phyloP scores from a whole-genome alignment of 768 basidiomycete species.

The Tylopilus felleus region DNA sequence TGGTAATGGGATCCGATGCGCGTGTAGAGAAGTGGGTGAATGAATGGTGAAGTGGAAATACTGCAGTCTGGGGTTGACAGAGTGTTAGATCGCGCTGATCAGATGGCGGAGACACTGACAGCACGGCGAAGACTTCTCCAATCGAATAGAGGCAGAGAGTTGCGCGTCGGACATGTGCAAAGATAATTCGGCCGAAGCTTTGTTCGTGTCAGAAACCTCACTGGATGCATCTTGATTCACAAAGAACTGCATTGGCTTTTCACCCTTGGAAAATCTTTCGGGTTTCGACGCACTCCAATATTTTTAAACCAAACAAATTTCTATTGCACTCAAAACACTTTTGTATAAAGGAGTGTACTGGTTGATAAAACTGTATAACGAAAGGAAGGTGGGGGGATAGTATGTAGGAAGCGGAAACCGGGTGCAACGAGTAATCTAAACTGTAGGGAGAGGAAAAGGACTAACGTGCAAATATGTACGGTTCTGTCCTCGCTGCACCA shows the following conservation, averaged over 20 bases:
- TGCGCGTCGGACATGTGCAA: neutral
- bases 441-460: constrained; percentile 4
- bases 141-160: neutral
- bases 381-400: constrained; percentile 22
- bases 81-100: constrained; percentile 12
- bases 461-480: constrained; percentile 21
- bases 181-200: constrained; percentile 11
- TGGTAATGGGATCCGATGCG: neutral
- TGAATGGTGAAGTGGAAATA: neutral
- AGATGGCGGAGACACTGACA: constrained; percentile 8
- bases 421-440: constrained; percentile 26
- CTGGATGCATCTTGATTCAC: neutral
- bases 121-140: neutral
- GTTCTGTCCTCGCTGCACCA: constrained; percentile 20
- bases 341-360: constrained; percentile 26
- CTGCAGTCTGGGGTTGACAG: neutral
- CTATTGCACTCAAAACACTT: constrained; percentile 3
- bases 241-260: neutral
- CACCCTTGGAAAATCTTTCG: neutral
- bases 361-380: constrained; percentile 23
- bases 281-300: neutral
- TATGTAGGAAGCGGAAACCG: constrained; percentile 8
- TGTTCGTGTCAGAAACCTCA: neutral
- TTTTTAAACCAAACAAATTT: constrained; percentile 12
- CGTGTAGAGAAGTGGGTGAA: constrained; percentile 3